Conservation (phyloP, 352 stramenopile species). For the Phytophthora aleatoria region DNA sequence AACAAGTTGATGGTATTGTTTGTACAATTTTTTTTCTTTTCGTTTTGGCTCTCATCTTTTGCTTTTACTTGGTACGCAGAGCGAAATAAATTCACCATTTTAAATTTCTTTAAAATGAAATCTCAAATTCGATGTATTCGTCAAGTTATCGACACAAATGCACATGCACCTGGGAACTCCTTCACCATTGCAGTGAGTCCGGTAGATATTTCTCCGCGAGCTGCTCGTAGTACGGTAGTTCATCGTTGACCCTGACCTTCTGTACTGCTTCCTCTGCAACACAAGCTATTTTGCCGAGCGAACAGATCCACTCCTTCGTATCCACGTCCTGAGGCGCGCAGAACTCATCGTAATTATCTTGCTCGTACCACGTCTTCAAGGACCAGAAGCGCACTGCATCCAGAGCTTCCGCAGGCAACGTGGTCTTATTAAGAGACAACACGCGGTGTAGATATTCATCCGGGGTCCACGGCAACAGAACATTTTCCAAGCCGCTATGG, state of each 20-base stretch:
- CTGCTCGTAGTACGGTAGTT: slow-evolving; percentile 69
- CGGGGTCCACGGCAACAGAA: slow-evolving; percentile 68
- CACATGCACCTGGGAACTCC: no score
- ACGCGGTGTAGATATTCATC: slow-evolving; percentile 82
- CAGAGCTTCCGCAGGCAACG: slow-evolving; percentile 67
- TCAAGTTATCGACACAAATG: no score
- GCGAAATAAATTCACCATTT: no score
- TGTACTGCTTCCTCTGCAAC: slow-evolving; percentile 52
- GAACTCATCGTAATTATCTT: slow-evolving; percentile 58
- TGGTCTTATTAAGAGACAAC: slow-evolving; percentile 64
- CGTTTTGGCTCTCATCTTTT: no score
- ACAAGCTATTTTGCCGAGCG: slow-evolving; percentile 39
- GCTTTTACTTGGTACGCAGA: no score
- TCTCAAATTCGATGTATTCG: no score
- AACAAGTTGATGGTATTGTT: no score
- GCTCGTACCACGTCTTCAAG: slow-evolving; percentile 68
- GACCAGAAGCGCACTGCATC: slow-evolving; percentile 76
- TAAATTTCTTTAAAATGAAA: no score
- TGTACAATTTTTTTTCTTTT: no score
- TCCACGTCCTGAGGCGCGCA: slow-evolving; percentile 53
- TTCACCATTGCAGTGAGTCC: slow-evolving; percentile 71
- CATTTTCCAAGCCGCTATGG: slow-evolving; percentile 44
- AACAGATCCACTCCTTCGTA: slow-evolving; percentile 73
- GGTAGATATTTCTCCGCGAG: slow-evolving; percentile 81
- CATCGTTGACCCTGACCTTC: slow-evolving; percentile 36